Conservation (phyloP, 441 rosid species). For the Melianthus villosus region DNA sequence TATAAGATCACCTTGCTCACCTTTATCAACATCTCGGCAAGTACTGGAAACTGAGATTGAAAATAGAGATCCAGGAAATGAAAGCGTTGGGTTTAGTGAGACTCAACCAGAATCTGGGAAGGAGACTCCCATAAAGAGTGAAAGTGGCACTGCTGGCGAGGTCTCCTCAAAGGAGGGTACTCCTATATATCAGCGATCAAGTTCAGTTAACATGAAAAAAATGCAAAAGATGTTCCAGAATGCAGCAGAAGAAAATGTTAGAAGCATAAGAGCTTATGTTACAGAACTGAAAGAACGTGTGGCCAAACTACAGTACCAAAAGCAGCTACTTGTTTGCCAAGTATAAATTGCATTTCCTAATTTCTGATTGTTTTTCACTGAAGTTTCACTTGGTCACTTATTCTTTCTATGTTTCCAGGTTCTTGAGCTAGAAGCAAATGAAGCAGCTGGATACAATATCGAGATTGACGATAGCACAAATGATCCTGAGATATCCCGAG, state of each 20-base stretch:
- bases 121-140: slow-evolving; percentile 60
- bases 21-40: slow-evolving; percentile 66
- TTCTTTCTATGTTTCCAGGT: slow-evolving; percentile 31
- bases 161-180: slow-evolving; percentile 70
- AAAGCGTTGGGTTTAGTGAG: slow-evolving; percentile 22
- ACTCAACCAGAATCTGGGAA: slow-evolving; percentile 34
- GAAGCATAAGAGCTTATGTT: slow-evolving; percentile 83
- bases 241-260: slow-evolving; percentile 97
- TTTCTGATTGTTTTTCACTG: neutral
- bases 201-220: slow-evolving; percentile 92
- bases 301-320: slow-evolving; percentile 91
- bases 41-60: slow-evolving; percentile 53
- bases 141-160: slow-evolving; percentile 83
- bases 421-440: slow-evolving; percentile 90
- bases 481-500: slow-evolving; percentile 40
- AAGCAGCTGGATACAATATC: slow-evolving; percentile 56
- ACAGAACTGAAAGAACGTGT: slow-evolving; percentile 96
- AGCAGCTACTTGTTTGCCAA: slow-evolving; percentile 98
- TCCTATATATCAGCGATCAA: slow-evolving; percentile 55
- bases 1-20: slow-evolving; percentile 80
- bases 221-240: slow-evolving; percentile 97
- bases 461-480: slow-evolving; percentile 38
- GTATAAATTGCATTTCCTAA: slow-evolving; percentile 14
- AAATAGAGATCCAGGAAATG: slow-evolving; percentile 65
- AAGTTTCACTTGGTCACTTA: neutral